Evolutionary conservation across 2,329 filamentous ascomycete genomes (phyloP).

Genomic region (Ceratocystis harringtonii): DNA sequence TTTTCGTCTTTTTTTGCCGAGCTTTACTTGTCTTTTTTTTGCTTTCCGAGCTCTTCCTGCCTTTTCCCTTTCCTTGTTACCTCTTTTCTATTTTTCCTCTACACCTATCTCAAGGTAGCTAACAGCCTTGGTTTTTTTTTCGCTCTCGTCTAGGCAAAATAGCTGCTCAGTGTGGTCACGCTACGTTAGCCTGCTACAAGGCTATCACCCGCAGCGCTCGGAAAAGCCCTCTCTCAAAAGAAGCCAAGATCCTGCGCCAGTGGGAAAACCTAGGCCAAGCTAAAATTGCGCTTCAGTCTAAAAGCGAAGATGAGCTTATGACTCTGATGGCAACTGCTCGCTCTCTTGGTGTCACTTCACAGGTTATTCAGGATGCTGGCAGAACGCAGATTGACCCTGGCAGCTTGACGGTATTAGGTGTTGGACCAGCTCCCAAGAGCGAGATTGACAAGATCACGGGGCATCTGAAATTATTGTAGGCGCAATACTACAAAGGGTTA

Average conservation of each 20-base stretch:
- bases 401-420: constrained; percentile 80
- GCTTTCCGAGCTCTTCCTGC: not conserved
- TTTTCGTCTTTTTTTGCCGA: constrained; percentile 2
- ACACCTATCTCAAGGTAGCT: not conserved
- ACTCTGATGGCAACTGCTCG: constrained; percentile 61
- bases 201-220: constrained; percentile 45
- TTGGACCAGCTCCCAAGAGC: constrained; percentile 69
- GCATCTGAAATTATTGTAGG: constrained; percentile 64
- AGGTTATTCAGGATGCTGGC: constrained; percentile 88
- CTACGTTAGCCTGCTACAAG: constrained; percentile 97
- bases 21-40: not conserved
- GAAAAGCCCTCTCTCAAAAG: constrained; percentile 35
- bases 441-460: constrained; percentile 78
- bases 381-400: constrained; percentile 91
- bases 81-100: not conserved
- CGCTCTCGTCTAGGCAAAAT: constrained; percentile 59
- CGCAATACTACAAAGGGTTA: not conserved
- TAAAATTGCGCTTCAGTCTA: constrained; percentile 84
- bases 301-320: constrained; percentile 70
- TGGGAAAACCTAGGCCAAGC: constrained; percentile 83
- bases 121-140: not conserved
- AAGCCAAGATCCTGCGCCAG: constrained; percentile 52
- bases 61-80: not conserved
- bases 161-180: constrained; percentile 85
- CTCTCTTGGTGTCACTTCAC: constrained; percentile 70